Base-by-base conservation (phyloP, 805 yeast genomes). In the Schwanniomyces pseudopolymorphus region DNA sequence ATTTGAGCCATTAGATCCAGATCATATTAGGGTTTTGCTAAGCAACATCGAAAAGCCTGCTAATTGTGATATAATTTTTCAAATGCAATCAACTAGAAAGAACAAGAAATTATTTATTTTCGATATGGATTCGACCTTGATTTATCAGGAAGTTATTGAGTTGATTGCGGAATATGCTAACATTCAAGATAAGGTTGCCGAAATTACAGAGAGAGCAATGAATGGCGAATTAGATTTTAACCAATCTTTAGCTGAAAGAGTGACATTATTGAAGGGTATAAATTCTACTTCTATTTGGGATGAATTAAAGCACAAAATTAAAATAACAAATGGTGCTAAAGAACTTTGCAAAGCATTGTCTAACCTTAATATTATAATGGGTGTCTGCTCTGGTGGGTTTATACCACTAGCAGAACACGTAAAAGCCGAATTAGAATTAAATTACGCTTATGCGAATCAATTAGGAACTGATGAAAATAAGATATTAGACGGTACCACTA, bases 41-140 rank as follows among this genome's bases (percentile, higher is more conserved):
- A 33, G 24, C 2, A 25, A 24, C 7, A 5, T 26, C n/a, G 43
- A 45, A 22, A 21, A 37, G 0, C 27, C 43, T 3, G 33, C 26
- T 13, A 31, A 8, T 1, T n/a, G 10, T 57, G 77, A 71, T 54
- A 50, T 71, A 8, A 55, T 70, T 5, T 57, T 71, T 46, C 77
- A 73, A 49, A 42, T 48, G 2, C 43, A 36, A 0, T 44, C 36
- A 5, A 38, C 49, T 5, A 58, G 78, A 44, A 50, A 56, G 44
- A 25, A 57, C 43, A 78, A 75, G 59, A 78, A 81, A 57, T 72
- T 94, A 42, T 84, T 88, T 50, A 88, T 95, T 9, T 94, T 94
- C 61, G 99, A 94, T 59, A 94, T 94, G 99, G 99, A 94, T 70
- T 90, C 97, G 0, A 94, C 99, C 0, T 72, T 94, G 60, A 94